phyloP scores from a whole-genome alignment of 2,329 filamentous ascomycete species.

The Epicoccum sorghinum region DNA sequence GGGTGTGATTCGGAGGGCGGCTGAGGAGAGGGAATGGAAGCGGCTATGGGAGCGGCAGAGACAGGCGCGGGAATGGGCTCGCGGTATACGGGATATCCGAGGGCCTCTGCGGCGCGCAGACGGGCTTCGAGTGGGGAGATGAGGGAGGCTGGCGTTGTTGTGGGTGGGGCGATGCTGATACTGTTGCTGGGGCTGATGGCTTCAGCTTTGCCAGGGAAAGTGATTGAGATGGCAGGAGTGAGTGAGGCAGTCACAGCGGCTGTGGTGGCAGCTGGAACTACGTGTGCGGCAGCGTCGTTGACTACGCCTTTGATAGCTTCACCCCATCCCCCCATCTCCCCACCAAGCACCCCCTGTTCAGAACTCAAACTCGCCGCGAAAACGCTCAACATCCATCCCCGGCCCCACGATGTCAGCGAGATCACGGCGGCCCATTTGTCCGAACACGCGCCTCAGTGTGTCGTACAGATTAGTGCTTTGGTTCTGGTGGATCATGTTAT shows the following conservation, averaged over 20 bases:
- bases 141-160: neutral
- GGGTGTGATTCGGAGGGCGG: neutral
- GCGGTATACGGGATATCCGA: neutral
- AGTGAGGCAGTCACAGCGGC: neutral
- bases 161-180: neutral
- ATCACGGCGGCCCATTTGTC: slow-evolving; percentile 89
- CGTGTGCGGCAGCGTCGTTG: neutral
- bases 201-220: no score
- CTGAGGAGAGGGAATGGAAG: no score
- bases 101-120: neutral
- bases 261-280: neutral
- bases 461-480: slow-evolving; percentile 97
- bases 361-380: slow-evolving; percentile 91
- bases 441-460: slow-evolving; percentile 92
- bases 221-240: neutral
- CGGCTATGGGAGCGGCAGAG: no score
- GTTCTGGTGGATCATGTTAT: slow-evolving; percentile 91
- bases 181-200: neutral
- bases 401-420: slow-evolving; percentile 84
- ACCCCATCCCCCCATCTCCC: slow-evolving; percentile 9
- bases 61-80: no score
- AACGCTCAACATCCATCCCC: slow-evolving; percentile 88
- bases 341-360: slow-evolving; percentile 40
- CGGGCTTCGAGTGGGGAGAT: neutral
- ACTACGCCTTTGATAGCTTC: neutral